These are phyloP conservation scores for Pestalotiopsis sp. DNA, from an alignment of 2,329 filamentous ascomycete species.

Conservation along the genomic window DNA sequence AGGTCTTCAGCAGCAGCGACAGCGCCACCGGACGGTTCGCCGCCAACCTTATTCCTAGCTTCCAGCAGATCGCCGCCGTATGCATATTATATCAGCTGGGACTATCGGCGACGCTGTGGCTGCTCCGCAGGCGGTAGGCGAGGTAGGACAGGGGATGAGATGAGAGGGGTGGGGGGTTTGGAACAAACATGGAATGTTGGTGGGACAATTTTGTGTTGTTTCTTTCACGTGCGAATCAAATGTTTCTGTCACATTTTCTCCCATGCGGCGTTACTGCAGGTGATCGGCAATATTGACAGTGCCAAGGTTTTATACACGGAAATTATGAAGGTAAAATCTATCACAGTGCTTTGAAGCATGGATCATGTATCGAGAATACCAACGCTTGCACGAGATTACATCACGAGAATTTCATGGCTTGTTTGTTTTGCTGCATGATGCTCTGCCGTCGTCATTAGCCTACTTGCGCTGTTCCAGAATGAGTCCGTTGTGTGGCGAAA, in stretches of 20 bases:
- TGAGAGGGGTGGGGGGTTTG: neutral
- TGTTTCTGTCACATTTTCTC: neutral
- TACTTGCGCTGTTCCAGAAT: no score
- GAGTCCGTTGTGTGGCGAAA: no score
- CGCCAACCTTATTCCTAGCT: neutral
- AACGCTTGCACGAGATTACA: no score
- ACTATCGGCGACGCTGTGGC: neutral
- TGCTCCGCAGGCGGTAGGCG: neutral
- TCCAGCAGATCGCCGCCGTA: neutral
- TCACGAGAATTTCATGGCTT: no score
- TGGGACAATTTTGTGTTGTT: neutral
- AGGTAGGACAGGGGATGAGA: neutral
- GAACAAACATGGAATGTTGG: neutral
- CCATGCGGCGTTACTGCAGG: neutral
- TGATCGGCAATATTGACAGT: neutral
- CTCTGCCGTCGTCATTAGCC: no score
- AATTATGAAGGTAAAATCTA: no score
- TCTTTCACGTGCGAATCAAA: neutral
- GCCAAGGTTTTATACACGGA: neutral
- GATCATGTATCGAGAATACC: no score
- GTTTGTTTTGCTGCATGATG: no score
- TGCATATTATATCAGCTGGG: conserved; percentile 10
- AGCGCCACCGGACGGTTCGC: neutral
- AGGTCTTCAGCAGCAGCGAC: conserved; percentile 22
- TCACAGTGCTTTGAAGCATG: no score